A percentile compares a stretch with the other conserved stretches of the same genome.
Conservation (phyloP, 306 rosid genomes). For the Malus orientalis region DNA sequence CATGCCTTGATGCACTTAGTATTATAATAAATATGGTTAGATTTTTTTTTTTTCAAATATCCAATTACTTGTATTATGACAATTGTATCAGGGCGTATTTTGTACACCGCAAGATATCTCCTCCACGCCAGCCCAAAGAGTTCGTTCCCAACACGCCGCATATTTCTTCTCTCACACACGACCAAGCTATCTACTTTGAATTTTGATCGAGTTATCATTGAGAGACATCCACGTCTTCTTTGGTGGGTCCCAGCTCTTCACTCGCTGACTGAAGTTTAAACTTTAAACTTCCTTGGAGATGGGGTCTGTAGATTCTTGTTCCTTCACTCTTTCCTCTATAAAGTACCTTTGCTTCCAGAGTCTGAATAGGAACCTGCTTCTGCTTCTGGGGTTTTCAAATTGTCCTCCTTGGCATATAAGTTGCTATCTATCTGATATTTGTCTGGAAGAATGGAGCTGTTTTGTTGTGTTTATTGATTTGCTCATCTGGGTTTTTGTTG, state of each 20-base stretch:
- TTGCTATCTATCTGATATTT: neutral
- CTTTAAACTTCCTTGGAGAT: slow-evolving; percentile 14
- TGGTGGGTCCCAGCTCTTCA: slow-evolving; percentile 7
- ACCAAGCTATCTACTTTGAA: neutral
- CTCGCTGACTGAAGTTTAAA: neutral
- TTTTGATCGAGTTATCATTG: neutral
- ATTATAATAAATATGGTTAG: too few relatives aligned
- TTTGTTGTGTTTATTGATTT: neutral
- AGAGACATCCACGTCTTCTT: neutral
- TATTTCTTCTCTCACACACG: slow-evolving; percentile 4
- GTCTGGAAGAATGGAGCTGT: neutral
- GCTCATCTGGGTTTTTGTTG: slow-evolving; percentile 2
- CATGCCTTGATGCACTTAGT: too few relatives aligned
- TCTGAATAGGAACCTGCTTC: slow-evolving; percentile 7
- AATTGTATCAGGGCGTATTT: too few relatives aligned
- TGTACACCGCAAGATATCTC: too few relatives aligned
- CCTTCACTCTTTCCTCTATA: slow-evolving; percentile 3
- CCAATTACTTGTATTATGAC: too few relatives aligned
- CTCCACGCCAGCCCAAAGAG: neutral
- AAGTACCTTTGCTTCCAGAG: neutral
- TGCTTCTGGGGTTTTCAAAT: slow-evolving; percentile 30
- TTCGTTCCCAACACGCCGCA: slow-evolving; percentile 16
- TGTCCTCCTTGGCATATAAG: slow-evolving; percentile 15
- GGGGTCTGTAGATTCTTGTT: neutral
- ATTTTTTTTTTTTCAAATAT: too few relatives aligned